Evolutionary conservation across 257 asterid species (phyloP), one percentile per base, ranked within the genome.

Genomic region (Petunia secreta): DNA sequence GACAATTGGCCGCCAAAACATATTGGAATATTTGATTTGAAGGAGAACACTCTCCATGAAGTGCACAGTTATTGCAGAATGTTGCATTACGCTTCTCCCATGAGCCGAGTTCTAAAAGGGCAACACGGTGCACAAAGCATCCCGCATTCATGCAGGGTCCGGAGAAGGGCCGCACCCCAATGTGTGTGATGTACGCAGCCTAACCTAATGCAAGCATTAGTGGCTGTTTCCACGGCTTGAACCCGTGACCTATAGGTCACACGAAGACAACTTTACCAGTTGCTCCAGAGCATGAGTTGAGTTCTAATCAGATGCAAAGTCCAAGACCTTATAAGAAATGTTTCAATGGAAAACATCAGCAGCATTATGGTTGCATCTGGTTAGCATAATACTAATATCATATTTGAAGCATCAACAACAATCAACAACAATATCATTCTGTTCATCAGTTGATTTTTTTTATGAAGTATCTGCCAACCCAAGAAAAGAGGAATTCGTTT

Each of bases 381-480:
- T 48, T 10, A 71, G 60, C 43, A 71, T 71, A 48, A 71, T 11
- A 46, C 77, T 43, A 71, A 71, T 48, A 71, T 71, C 77, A 71
- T 71, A 48, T 14, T 55, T 10, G 41, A 71, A 71, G 46, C 60
- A 71, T 71, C 77, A 71, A 36, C 43, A 48, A 71, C 48, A n/a
- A 48, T 46, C 25, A 71, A 66, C 41, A 67, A 43, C 75, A 44
- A 68, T 50, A 71, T 25, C 60, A 46, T 68, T 71, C 44, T 9
- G 10, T 48, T 4, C 43, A 71, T 8, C 34, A 16, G 75, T 68
- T 68, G 40, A 50, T 8, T 55, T n/a, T 39, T 68, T 43, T 43
- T 43, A 39, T n/a, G 44, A 68, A 71, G 58, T 71, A 69, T 46
- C 40, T 58, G 5, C 48, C 59, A 69, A 25, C 25, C 2, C 41